A percentile compares a stretch with the other conserved stretches of the same genome.
phyloP scores from a whole-genome alignment of 345 rosid genomes.

The Lepidium didymum region DNA sequence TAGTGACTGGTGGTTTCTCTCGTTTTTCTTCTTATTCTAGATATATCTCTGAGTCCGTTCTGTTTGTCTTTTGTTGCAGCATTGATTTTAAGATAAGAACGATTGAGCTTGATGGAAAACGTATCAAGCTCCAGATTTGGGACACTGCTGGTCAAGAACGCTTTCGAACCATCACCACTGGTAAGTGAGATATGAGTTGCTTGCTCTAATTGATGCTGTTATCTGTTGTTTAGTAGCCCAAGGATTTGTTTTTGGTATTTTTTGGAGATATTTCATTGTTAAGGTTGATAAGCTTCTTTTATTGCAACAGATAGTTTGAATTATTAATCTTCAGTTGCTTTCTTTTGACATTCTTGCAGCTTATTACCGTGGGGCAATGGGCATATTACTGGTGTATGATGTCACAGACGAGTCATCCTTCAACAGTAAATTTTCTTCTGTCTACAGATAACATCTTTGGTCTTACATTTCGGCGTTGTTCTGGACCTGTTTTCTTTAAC shows the following conservation, averaged over 20 bases:
- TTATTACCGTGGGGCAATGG: constrained; percentile 93
- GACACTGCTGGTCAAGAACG: constrained; percentile 89
- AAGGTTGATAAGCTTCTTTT: background rate
- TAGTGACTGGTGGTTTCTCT: background rate
- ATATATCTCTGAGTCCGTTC: background rate
- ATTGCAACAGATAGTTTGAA: background rate
- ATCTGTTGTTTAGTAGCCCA: background rate
- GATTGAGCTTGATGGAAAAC: constrained; percentile 71
- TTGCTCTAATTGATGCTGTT: background rate
- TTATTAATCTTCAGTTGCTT: background rate
- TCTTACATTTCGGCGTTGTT: constrained; percentile 4
- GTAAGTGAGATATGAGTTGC: constrained; percentile 25
- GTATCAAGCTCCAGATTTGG: constrained; percentile 75
- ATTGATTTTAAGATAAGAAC: constrained; percentile 84
- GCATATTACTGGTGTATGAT: constrained; percentile 83
- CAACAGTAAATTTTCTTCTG: constrained; percentile 51
- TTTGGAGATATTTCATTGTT: background rate
- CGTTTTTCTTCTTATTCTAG: background rate
- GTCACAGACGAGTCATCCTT: constrained; percentile 89
- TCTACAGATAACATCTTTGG: background rate
- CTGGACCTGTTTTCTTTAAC: constrained; percentile 11
- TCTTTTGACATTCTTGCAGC: constrained; percentile 35
- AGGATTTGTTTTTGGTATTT: background rate
- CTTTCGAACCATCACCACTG: constrained; percentile 83
- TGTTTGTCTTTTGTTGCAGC: constrained; percentile 16